Evolutionary conservation across 2,329 filamentous ascomycete genomes (phyloP), one percentile per base, ranked within the genome.

Genomic region (Colletotrichum australisinense): DNA sequence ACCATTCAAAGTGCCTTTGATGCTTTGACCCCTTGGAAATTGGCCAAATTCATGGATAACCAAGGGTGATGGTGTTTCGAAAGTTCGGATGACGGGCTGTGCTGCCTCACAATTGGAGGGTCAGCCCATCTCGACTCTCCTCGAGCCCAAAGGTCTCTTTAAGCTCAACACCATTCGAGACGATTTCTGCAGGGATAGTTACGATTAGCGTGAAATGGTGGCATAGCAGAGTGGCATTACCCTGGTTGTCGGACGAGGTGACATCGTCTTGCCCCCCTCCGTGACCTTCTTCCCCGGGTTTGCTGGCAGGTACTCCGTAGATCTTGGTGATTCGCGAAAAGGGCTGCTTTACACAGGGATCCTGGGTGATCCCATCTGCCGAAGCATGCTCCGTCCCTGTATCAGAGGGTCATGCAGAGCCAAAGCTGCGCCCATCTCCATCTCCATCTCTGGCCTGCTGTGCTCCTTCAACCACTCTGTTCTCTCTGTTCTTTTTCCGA

Each of bases 61-160:
- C 66, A 62, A 52, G 57, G 62, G 69, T 56, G 49, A 22, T 62
- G 57, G 22, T 58, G 68, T 74, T 74, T 72, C 72, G 58, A 72
- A 72, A 58, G 57, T 74, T 72, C 72, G 63, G 67, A 71, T 67
- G 71, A 73, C 42, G 67, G 70, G 72, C 72, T 72, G 63, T 74
- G 72, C 63, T 72, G 68, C 72, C 58, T 74, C 68, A 74, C 49
- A 52, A 58, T 42, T 49, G 58, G 70, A 70, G 60, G 66, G 64
- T 30, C 42, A 65, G 49, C 71, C 56, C 59, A 64, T 65, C 67
- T 57, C 30, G 30, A 59, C 32, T 63, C 58, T 38, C 35, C 30
- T 32, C 14, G 38, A 19, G 38, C 5, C 38, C 38, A 42, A 42
- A 42, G 53, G 72, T 74, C 57, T 59, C 72, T 74, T 74, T 74